Evolutionary conservation across 2,329 filamentous ascomycete species (phyloP), one percentile per base, ranked within the genome.

Genomic region (Metarhizium rileyi): DNA sequence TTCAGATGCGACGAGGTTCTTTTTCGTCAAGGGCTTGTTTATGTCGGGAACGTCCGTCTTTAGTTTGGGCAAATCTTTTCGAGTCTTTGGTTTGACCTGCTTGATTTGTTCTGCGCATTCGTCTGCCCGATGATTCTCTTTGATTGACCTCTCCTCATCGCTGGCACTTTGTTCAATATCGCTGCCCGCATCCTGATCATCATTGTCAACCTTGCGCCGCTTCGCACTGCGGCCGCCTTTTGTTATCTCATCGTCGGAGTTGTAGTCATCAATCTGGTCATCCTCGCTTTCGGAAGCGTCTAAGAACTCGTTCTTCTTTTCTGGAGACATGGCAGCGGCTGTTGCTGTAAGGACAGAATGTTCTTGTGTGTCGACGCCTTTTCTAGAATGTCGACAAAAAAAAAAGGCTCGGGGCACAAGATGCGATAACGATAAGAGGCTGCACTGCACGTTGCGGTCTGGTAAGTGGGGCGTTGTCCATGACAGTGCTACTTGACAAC

Each of bases 251-350:
- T 83, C 77, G 22, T 86, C 84, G 0, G 85, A 89, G 54, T 86
- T 73, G 63, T 86, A 87, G 50, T 76, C 80, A 46, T 72, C 67
- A 54, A 69, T 68, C 35, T 73, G 72, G 43, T 82, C 78, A 33
- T 81, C 78, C 20, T 81, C 77, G 60, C 80, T 84, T 18, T 80
- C 74, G 3, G 61, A 64, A 2, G 69, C 72, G 54, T 83, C 80
- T 27, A 90, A 76, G 59, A 84, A 90, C 47, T 86, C 77, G 64
- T 89, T 89, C 57, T 78, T 77, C 61, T 85, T 88, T 61, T 83
- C 78, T 38, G 79, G 72, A 1, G 82, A 67, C 85, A 90, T 89
- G 33, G 27, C 43, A 33, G 28, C 41, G 42, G 33, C 20, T 30
- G 18, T 28, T 20, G 18, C 4, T 23, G 20, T 18, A 16, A 23